Evolutionary conservation across 208 protist genomes (phyloP).

Genomic region (Novymonas esmeraldas): DNA sequence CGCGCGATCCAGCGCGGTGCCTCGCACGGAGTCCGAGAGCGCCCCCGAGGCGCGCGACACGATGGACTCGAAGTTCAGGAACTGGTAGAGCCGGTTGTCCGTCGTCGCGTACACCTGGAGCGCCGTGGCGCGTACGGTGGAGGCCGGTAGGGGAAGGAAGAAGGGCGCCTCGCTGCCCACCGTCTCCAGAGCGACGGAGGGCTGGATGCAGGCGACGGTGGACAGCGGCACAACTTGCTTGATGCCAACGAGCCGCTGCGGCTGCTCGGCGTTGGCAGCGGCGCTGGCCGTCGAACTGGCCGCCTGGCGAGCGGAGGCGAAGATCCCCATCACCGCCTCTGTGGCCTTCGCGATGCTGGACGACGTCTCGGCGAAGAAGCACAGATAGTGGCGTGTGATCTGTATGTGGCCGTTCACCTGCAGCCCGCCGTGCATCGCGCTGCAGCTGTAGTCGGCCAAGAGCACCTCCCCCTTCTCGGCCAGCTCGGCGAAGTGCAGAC

Average conservation of each 20-base stretch:
- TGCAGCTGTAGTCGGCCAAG: constrained; percentile 68
- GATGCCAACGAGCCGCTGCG: constrained; percentile 31
- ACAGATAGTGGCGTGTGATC: constrained; percentile 69
- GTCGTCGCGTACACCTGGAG: constrained; percentile 73
- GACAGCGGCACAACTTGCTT: constrained; percentile 61
- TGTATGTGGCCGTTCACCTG: constrained; percentile 52
- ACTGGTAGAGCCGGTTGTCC: constrained; percentile 70
- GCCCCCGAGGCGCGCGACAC: constrained; percentile 42
- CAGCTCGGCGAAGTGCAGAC: constrained; percentile 59
- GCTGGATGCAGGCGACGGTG: constrained; percentile 64
- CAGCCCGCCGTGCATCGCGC: constrained; percentile 56
- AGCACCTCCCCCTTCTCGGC: constrained; percentile 58
- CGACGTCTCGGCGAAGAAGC: constrained; percentile 56
- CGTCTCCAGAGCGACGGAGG: constrained; percentile 62
- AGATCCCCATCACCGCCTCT: constrained; percentile 31
- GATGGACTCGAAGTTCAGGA: constrained; percentile 71
- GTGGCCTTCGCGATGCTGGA: constrained; percentile 39
- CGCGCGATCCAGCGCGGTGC: constrained; percentile 59
- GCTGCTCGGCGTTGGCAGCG: constrained; percentile 12
- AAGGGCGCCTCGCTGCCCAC: constrained; percentile 52
- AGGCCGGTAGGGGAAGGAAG: constrained; percentile 66
- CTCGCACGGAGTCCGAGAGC: constrained; percentile 51
- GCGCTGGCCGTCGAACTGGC: no score
- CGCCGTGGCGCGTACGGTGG: constrained; percentile 59
- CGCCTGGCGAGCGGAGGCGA: constrained; percentile 28